These are phyloP conservation scores for Pezicula carpinea DNA, from an alignment of 2,329 filamentous ascomycete species.

Conservation along the genomic window DNA sequence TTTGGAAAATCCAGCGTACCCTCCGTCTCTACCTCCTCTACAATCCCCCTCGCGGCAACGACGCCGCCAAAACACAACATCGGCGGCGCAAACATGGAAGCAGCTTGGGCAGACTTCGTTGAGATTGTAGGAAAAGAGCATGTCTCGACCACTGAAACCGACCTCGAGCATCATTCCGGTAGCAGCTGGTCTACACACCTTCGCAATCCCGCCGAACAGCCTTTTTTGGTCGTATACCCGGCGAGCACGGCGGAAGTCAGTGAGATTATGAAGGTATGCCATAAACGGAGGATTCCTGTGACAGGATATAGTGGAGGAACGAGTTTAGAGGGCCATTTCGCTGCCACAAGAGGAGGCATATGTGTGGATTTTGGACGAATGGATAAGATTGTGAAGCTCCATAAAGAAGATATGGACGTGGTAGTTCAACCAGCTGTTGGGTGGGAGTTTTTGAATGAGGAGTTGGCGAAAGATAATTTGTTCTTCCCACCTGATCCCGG, in stretches of 20 bases:
- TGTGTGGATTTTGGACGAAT: constrained; percentile 84
- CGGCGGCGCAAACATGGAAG: constrained; percentile 59
- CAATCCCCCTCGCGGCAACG: constrained; percentile 50
- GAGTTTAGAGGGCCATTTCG: constrained; percentile 83
- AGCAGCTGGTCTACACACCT: constrained; percentile 61
- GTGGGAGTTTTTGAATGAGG: constrained; percentile 82
- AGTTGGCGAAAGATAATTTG: constrained; percentile 65
- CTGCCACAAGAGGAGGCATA: constrained; percentile 75
- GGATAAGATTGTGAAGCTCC: constrained; percentile 72
- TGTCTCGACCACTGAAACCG: constrained; percentile 54
- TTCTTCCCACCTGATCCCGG: constrained; percentile 93
- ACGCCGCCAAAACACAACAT: constrained; percentile 51
- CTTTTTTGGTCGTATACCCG: constrained; percentile 73
- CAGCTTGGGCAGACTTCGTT: constrained; percentile 65
- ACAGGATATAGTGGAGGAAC: constrained; percentile 86
- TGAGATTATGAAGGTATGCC: constrained; percentile 84
- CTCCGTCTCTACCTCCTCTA: constrained; percentile 49
- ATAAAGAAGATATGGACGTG: constrained; percentile 73
- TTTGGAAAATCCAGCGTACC: constrained; percentile 52
- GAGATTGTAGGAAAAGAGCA: constrained; percentile 59
- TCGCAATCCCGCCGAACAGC: constrained; percentile 41
- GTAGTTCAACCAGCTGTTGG: constrained; percentile 77
- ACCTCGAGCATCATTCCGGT: constrained; percentile 52
- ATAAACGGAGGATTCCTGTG: constrained; percentile 74
- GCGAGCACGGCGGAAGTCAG: constrained; percentile 76